Conservation (phyloP, 148 eudicot genomes). For the Fagopyrum esculentum region DNA sequence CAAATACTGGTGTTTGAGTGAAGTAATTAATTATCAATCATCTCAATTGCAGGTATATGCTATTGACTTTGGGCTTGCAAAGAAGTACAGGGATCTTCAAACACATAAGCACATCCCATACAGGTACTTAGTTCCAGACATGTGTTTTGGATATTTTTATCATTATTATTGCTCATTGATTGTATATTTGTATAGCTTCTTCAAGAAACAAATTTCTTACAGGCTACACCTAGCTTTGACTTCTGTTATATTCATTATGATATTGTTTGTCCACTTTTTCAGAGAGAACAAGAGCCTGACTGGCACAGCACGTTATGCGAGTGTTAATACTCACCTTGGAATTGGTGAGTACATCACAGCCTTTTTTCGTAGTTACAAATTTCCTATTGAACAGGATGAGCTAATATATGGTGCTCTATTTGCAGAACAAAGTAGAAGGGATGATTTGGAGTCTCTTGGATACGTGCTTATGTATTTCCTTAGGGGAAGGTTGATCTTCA, state of each 20-base stretch:
- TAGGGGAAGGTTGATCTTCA: slow-evolving; percentile 70
- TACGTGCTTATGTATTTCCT: slow-evolving; percentile 94
- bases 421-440: slow-evolving; percentile 98
- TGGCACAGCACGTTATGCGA: slow-evolving; percentile 80
- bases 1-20: neutral
- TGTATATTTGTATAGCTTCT: neutral
- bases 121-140: slow-evolving; percentile 32
- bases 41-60: slow-evolving; percentile 42
- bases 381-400: neutral
- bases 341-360: slow-evolving; percentile 41
- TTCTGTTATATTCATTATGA: neutral
- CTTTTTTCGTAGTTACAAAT: neutral
- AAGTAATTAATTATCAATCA: neutral
- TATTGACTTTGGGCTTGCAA: slow-evolving; percentile 83
- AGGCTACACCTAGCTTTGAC: slow-evolving; percentile 7
- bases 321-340: slow-evolving; percentile 73
- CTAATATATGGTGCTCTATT: slow-evolving; percentile 3
- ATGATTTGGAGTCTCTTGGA: slow-evolving; percentile 98
- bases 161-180: neutral
- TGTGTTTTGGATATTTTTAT: neutral
- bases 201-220: neutral
- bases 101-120: slow-evolving; percentile 90
- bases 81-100: slow-evolving; percentile 81
- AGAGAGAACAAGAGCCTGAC: slow-evolving; percentile 79
- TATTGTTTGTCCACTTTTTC: slow-evolving; percentile 13